Evolutionary conservation across 164 flowering plant genomes (phyloP).

Genomic region (Berberis vulgaris): DNA sequence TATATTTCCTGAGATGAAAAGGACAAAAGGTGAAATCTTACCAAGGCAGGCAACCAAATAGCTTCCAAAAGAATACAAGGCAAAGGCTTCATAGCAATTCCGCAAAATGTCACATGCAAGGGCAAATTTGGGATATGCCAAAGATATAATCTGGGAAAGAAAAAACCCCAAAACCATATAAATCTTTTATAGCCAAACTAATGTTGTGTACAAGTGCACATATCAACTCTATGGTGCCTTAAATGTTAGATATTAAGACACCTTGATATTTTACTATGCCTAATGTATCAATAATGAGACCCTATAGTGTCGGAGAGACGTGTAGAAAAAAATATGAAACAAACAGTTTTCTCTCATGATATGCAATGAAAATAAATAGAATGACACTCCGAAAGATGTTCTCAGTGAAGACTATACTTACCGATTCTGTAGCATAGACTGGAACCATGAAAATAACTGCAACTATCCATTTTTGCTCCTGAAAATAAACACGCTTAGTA

Average conservation of each 20-base stretch:
- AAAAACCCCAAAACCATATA: neutral
- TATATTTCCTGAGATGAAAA: neutral
- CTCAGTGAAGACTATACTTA: conserved; percentile 22
- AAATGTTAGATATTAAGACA: no score
- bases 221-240: neutral
- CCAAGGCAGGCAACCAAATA: conserved; percentile 89
- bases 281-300: no score
- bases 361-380: neutral
- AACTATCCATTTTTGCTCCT: conserved; percentile 86
- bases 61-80: conserved; percentile 77
- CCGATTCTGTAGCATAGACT: conserved; percentile 73
- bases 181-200: neutral
- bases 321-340: neutral
- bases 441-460: conserved; percentile 84
- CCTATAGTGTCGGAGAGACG: no score
- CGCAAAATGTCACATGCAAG: conserved; percentile 70
- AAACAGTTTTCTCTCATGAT: neutral
- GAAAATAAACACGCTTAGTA: conserved; percentile 9
- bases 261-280: no score
- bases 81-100: conserved; percentile 88
- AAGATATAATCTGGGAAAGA: conserved; percentile 52
- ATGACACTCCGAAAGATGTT: neutral
- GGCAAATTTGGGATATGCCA: conserved; percentile 53
- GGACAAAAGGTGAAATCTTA: conserved; percentile 16
- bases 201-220: neutral